These are phyloP conservation scores for Pleurotus sapidus DNA, from an alignment of 768 basidiomycete genomes.

Conservation along the genomic window DNA sequence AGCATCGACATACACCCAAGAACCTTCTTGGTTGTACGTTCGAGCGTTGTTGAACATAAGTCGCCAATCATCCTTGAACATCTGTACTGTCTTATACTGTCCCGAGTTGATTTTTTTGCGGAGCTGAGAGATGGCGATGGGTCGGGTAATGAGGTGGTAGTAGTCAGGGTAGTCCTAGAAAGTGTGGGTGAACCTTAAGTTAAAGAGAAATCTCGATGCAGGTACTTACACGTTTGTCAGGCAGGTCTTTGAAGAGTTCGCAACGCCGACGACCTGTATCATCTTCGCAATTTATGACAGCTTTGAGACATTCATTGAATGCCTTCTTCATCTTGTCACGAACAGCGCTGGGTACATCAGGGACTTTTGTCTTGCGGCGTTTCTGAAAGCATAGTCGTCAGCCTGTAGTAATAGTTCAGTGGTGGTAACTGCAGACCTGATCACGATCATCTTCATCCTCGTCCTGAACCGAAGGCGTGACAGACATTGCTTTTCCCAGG, in stretches of 20 bases:
- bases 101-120: constrained; percentile 68
- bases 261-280: constrained; percentile 75
- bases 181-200: constrained; percentile 13
- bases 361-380: constrained; percentile 74
- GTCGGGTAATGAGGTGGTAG: constrained; percentile 82
- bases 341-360: constrained; percentile 53
- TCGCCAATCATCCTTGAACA: constrained; percentile 77
- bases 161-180: constrained; percentile 87
- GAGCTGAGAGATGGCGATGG: constrained; percentile 86
- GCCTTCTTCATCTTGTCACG: constrained; percentile 83
- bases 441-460: constrained; percentile 80
- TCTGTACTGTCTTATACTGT: constrained; percentile 71
- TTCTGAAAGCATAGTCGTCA: constrained; percentile 46
- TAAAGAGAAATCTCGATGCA: background rate
- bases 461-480: constrained; percentile 74
- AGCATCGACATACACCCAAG: constrained; percentile 93
- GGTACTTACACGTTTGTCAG: constrained; percentile 63
- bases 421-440: constrained; percentile 38
- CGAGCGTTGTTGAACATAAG: constrained; percentile 94
- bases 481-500: constrained; percentile 64
- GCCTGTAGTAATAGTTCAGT: constrained; percentile 8
- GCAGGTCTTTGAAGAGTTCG: constrained; percentile 86
- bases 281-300: constrained; percentile 71
- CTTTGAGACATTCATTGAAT: constrained; percentile 72
- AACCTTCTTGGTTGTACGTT: constrained; percentile 92